Evolutionary conservation across 768 basidiomycete species (phyloP).

Genomic region (Russula virescens): DNA sequence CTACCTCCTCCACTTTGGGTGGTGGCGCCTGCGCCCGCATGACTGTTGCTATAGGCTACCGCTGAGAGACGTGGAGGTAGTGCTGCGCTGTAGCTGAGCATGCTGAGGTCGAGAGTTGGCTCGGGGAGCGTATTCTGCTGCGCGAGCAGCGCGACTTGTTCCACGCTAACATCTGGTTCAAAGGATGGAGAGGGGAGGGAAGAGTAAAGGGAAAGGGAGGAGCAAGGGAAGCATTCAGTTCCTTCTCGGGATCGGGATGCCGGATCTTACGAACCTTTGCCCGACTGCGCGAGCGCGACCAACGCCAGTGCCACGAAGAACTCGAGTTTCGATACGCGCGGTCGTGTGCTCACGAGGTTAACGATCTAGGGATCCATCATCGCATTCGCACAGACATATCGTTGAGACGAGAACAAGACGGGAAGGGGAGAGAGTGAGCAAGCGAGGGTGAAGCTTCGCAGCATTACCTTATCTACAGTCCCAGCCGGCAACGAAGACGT

Average conservation of each 20-base stretch:
- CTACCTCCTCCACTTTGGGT: too few relatives aligned
- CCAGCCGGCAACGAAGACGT: conserved; percentile 77
- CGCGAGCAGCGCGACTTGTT: conserved; percentile 72
- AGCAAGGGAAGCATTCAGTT: too few relatives aligned
- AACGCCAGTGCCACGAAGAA: conserved; percentile 89
- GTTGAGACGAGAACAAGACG: neutral
- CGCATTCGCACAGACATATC: neutral
- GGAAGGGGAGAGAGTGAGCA: neutral
- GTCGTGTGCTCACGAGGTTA: conserved; percentile 75
- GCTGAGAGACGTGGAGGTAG: conserved; percentile 31
- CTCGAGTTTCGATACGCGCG: conserved; percentile 80
- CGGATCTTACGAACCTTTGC: conserved; percentile 49
- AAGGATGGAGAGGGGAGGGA: too few relatives aligned
- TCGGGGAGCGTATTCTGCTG: conserved; percentile 74
- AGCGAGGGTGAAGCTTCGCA: neutral
- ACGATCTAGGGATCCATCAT: conserved; percentile 56
- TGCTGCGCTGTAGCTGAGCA: conserved; percentile 43
- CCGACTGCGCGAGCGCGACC: conserved; percentile 78
- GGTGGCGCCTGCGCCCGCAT: too few relatives aligned
- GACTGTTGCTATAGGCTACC: neutral
- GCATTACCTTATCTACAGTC: conserved; percentile 70
- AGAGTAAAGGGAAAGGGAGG: too few relatives aligned
- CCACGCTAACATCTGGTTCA: conserved; percentile 64
- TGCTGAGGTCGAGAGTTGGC: conserved; percentile 59
- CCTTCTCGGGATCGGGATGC: too few relatives aligned